Evolutionary conservation across 2,329 filamentous ascomycete species (phyloP).

Genomic region (Passalora sequoiae): DNA sequence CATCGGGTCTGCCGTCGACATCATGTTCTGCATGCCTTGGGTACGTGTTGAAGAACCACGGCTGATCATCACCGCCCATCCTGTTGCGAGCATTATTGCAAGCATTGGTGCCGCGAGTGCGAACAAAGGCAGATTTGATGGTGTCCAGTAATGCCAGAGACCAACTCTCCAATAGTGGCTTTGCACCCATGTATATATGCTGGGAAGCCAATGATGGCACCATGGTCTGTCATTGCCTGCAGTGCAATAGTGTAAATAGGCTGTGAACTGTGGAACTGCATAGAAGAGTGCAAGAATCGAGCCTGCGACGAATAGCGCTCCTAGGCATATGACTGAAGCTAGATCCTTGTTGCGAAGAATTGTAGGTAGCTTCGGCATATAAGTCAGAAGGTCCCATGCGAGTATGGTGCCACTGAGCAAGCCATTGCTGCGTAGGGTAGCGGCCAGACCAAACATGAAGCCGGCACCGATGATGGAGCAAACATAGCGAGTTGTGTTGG

Average conservation of each 20-base stretch:
- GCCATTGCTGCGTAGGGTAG: slow-evolving; percentile 77
- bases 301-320: slow-evolving; percentile 58
- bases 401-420: slow-evolving; percentile 75
- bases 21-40: neutral
- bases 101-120: slow-evolving; percentile 75
- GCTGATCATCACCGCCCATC: neutral
- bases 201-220: slow-evolving; percentile 70
- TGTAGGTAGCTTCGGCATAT: slow-evolving; percentile 40
- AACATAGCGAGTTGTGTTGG: slow-evolving; percentile 22
- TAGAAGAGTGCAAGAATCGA: slow-evolving; percentile 62
- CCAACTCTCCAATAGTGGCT: slow-evolving; percentile 86
- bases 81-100: slow-evolving; percentile 60
- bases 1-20: slow-evolving; percentile 16
- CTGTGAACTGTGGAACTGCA: slow-evolving; percentile 65
- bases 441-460: slow-evolving; percentile 61
- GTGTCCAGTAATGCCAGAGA: slow-evolving; percentile 83
- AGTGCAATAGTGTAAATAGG: slow-evolving; percentile 67
- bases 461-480: slow-evolving; percentile 27
- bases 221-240: slow-evolving; percentile 53
- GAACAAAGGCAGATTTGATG: slow-evolving; percentile 82
- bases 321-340: slow-evolving; percentile 13
- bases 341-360: slow-evolving; percentile 24
- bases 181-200: slow-evolving; percentile 89
- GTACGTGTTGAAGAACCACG: too few species aligned
- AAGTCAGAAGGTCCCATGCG: slow-evolving; percentile 54